A percentile compares a stretch with the other conserved stretches of the same genome.
These are phyloP conservation scores for Stylonectria norvegica DNA, from an alignment of 2,329 filamentous ascomycete genomes.

Conservation along the genomic window DNA sequence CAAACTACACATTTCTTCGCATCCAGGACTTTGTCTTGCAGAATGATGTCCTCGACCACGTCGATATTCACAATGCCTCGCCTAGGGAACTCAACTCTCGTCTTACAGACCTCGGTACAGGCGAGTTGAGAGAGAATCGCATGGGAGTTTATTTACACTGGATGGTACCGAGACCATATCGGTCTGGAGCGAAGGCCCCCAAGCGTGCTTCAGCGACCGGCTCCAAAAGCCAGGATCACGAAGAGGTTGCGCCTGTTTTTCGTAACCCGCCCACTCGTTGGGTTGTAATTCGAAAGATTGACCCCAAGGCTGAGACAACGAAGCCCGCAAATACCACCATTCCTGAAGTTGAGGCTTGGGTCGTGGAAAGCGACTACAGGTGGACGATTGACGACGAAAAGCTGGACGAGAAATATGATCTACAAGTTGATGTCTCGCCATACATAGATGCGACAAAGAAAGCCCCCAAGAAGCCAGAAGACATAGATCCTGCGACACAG, in stretches of 20 bases:
- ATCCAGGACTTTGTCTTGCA: background rate
- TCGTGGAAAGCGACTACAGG: background rate
- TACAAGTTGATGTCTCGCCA: background rate
- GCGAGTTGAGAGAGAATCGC: background rate
- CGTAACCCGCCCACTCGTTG: background rate
- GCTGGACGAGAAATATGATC: background rate
- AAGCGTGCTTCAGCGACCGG: no score
- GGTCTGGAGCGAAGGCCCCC: background rate
- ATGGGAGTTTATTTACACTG: constrained; percentile 1
- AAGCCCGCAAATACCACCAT: no score
- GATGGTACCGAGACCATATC: constrained; percentile 1
- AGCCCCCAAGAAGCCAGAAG: no score
- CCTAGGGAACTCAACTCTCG: background rate
- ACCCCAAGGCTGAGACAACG: no score
- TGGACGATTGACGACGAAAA: no score
- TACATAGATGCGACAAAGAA: background rate
- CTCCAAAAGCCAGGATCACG: background rate
- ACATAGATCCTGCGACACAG: background rate
- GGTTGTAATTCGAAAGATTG: background rate
- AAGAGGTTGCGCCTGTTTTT: background rate
- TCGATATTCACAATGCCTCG: background rate
- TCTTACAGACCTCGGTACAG: background rate
- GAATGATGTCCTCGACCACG: background rate
- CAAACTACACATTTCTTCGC: constrained; percentile 1
- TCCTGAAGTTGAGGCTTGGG: background rate